A percentile compares a stretch with the other conserved stretches of the same genome.
These are phyloP conservation scores for Fusarium duplospermum DNA, from an alignment of 2,329 filamentous ascomycete genomes.

Conservation along the genomic window DNA sequence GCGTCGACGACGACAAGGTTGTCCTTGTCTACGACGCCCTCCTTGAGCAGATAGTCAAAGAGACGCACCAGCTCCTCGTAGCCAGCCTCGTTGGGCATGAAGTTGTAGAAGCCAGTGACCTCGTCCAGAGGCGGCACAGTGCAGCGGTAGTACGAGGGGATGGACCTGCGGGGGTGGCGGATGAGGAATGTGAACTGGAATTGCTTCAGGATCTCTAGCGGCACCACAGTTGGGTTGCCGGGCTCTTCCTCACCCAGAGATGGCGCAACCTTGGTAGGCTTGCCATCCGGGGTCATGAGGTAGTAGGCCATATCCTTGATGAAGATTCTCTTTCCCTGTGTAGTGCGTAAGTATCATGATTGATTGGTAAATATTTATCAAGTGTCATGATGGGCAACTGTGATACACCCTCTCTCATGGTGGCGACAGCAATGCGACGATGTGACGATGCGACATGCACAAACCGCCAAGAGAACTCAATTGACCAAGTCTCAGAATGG, in stretches of 20 bases:
- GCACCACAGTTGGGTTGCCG: conserved; percentile 87
- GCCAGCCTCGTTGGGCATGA: conserved; percentile 88
- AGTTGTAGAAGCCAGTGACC: conserved; percentile 86
- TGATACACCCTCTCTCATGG: background rate
- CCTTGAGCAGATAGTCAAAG: conserved; percentile 83
- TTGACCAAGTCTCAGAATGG: background rate
- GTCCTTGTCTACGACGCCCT: conserved; percentile 77
- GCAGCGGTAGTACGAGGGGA: conserved; percentile 95
- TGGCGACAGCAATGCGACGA: background rate
- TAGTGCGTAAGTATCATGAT: conserved; percentile 41
- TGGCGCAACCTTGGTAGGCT: conserved; percentile 77
- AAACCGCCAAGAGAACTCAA: conserved; percentile 10
- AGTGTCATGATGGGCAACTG: background rate
- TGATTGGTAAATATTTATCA: background rate
- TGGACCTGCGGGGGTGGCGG: conserved; percentile 90
- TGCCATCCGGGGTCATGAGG: conserved; percentile 79
- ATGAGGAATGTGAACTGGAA: conserved; percentile 98
- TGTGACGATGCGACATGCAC: conserved; percentile 8
- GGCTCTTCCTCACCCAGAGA: conserved; percentile 78
- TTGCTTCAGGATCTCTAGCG: conserved; percentile 75
- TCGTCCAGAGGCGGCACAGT: conserved; percentile 87
- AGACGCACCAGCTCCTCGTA: conserved; percentile 88
- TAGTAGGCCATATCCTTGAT: conserved; percentile 99
- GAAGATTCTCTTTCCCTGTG: conserved; percentile 88
- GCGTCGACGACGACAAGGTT: conserved; percentile 90